Percentiles rank a stretch among this genome's conserved stretches.
Conservation (phyloP, 108 stramenopile genomes). For the Skeletonema tropicum region DNA sequence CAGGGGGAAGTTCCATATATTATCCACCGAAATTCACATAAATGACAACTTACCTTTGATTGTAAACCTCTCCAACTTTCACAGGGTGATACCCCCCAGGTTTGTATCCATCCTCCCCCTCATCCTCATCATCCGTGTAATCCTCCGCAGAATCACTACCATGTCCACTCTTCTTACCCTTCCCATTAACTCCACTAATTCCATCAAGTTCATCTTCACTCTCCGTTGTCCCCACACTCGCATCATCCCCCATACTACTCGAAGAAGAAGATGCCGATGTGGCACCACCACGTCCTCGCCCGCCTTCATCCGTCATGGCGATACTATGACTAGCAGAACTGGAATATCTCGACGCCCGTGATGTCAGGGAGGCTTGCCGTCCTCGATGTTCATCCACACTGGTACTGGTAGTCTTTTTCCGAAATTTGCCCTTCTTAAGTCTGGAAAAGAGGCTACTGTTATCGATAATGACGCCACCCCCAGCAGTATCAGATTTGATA, state of each 20-base stretch:
- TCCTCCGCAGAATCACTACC: slow-evolving; percentile 85
- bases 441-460: neutral
- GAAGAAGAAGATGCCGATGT: slow-evolving; percentile 21
- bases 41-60: slow-evolving; percentile 73
- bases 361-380: neutral
- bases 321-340: neutral
- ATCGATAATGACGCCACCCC: neutral
- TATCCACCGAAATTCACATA: slow-evolving; percentile 16
- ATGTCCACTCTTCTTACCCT: slow-evolving; percentile 26
- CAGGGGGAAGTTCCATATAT: neutral
- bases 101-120: slow-evolving; percentile 90
- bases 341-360: slow-evolving; percentile 5
- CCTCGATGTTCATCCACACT: neutral
- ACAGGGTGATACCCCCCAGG: slow-evolving; percentile 96
- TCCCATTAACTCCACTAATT: neutral
- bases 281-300: slow-evolving; percentile 7
- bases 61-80: slow-evolving; percentile 92
- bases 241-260: slow-evolving; percentile 39
- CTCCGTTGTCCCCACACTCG: slow-evolving; percentile 41
- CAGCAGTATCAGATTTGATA: neutral
- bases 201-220: slow-evolving; percentile 29
- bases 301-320: slow-evolving; percentile 2
- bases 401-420: neutral
- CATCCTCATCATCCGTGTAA: slow-evolving; percentile 94
- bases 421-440: neutral